Evolutionary conservation across 1,284 basidiomycete genomes (phyloP).

Genomic region (Fomes fomentarius): DNA sequence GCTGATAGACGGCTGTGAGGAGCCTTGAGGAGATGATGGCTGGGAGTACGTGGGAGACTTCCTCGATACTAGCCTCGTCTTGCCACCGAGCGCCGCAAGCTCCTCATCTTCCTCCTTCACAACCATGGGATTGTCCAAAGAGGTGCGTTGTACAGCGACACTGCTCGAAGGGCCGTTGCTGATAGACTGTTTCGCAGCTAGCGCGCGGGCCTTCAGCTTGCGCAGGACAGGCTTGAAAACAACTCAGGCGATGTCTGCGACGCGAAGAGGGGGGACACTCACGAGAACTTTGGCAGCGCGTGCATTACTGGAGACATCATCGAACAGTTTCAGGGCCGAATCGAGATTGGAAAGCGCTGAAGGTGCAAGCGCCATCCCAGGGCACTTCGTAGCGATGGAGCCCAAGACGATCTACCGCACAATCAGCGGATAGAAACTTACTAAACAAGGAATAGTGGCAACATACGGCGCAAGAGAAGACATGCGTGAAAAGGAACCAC

Average conservation of each 20-base stretch:
- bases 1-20: constrained; percentile 28
- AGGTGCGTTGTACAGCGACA: constrained; percentile 3
- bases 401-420: constrained; percentile 62
- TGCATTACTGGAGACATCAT: constrained; percentile 51
- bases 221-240: constrained; percentile 57
- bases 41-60: constrained; percentile 44
- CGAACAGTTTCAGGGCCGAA: constrained; percentile 60
- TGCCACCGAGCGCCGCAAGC: constrained; percentile 59
- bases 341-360: constrained; percentile 68
- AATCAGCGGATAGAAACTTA: constrained; percentile 7
- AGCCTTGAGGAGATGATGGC: constrained; percentile 41
- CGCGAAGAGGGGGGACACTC: constrained; percentile 25
- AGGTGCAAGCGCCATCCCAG: constrained; percentile 60
- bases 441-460: not conserved
- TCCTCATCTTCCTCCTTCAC: constrained; percentile 63
- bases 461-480: constrained; percentile 73
- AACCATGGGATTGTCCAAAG: constrained; percentile 30
- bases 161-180: not conserved
- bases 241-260: not conserved
- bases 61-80: constrained; percentile 62
- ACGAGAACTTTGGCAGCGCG: constrained; percentile 64
- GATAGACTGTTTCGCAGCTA: constrained; percentile 17
- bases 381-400: constrained; percentile 63
- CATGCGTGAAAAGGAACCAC: constrained; percentile 75
- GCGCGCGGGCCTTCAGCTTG: constrained; percentile 56